Conservation (phyloP, 768 basidiomycete species). For the Panaeolus cyanescens region DNA sequence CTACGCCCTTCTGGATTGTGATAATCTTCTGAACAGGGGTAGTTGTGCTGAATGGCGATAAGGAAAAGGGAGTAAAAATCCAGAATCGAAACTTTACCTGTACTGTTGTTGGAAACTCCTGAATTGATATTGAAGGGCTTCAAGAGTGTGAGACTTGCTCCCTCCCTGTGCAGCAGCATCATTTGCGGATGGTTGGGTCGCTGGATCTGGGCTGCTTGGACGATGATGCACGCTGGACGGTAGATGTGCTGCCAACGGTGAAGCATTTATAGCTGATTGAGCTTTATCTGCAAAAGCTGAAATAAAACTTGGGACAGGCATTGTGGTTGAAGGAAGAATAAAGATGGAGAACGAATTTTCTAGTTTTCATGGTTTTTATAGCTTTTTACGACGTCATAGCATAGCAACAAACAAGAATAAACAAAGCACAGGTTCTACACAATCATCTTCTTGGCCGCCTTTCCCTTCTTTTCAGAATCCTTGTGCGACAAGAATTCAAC, state of each 20-base stretch:
- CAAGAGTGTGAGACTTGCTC: constrained; percentile 57
- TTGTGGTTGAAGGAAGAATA: constrained; percentile 27
- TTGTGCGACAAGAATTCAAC: constrained; percentile 95
- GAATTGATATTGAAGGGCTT: constrained; percentile 70
- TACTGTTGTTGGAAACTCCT: constrained; percentile 77
- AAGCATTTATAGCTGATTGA: constrained; percentile 65
- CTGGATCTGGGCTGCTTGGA: constrained; percentile 36
- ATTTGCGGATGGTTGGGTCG: constrained; percentile 42
- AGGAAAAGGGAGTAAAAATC: constrained; percentile 4
- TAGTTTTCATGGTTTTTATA: constrained; percentile 14
- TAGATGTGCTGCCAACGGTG: constrained; percentile 58
- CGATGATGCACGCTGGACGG: constrained; percentile 38
- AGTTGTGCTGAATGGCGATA: constrained; percentile 43
- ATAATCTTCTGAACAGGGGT: constrained; percentile 77
- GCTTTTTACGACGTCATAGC: constrained; percentile 20
- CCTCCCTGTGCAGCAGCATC: constrained; percentile 43
- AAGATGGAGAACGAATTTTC: constrained; percentile 10
- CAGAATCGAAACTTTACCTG: constrained; percentile 41
- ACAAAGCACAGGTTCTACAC: constrained; percentile 44
- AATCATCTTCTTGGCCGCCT: constrained; percentile 75
- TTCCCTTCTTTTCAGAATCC: constrained; percentile 94
- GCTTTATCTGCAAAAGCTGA: constrained; percentile 76
- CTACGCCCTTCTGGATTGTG: constrained; percentile 75
- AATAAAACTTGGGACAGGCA: constrained; percentile 67
- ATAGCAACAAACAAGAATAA: constrained; percentile 30